Base-by-base conservation (phyloP, 2,329 filamentous ascomycete species). In the Mollisiaceae sp. region DNA sequence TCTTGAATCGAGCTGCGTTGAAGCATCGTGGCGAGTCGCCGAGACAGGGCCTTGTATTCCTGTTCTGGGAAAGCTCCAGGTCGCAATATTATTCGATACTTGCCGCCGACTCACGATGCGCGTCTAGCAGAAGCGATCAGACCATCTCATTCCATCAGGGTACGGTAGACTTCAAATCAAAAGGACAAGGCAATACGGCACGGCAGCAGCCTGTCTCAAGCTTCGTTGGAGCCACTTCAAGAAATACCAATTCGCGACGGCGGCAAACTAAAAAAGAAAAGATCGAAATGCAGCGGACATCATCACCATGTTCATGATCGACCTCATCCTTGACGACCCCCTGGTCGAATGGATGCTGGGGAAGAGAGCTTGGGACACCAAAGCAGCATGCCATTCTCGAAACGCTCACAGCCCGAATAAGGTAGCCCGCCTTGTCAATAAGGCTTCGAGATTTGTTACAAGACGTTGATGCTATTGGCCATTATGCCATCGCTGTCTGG, bases 71-170 rank as follows among this genome's bases (percentile, higher is more conserved):
- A 61, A 27, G 57, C 39, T 39, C 14, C 62, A 56, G 3, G 41
- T 50, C 45, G 11, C n/a, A 43, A 24, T 50, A 47, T 61, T 52
- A 62, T 66, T 56, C 55, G 43, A 54, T 62, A 39, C 38, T 66
- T 68, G 61, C 63, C 63, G 66, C 66, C 64, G 22, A 24, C 47
- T 39, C 35, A 27, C 47, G 24, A 47, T 36, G 66, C 66, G 66
- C 64, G 58, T 56, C 56, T 64, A 64, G 45, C 36, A 27, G 64
- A 58, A 66, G 62, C 62, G 63, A 66, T 60, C 56, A 63, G 64
- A 63, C 64, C 60, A 35, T 57, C 35, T 32, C 43, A 59, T 63
- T 62, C 59, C 41, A 22, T 47, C 45, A 36, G 20, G 58, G 24
- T 60, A 41, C 43, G 41, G 24, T 20, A 24, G 12, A 11, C 35